A percentile compares a stretch with the other conserved stretches of the same genome.
These are phyloP conservation scores for Rhizodiscina lignyota DNA, from an alignment of 495 filamentous ascomycete species.

Conservation along the genomic window DNA sequence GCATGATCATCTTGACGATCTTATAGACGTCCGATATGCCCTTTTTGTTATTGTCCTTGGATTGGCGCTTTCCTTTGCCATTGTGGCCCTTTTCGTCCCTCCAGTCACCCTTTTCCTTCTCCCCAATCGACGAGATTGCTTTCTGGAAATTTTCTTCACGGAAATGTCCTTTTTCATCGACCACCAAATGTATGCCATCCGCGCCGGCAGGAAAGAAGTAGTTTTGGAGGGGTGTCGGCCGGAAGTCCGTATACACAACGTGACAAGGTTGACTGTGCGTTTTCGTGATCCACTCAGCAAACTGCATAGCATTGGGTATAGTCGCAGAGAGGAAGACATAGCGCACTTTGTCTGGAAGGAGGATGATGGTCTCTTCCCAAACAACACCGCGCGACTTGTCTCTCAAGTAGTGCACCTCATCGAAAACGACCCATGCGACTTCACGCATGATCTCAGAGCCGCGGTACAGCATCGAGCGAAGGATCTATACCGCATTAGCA, in stretches of 20 bases:
- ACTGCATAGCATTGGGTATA: constrained; percentile 99
- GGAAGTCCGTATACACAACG: constrained; percentile 96
- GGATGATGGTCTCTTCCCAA: constrained; percentile 97
- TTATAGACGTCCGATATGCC: constrained; percentile 82
- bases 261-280: constrained; percentile 94
- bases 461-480: constrained; percentile 94
- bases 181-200: constrained; percentile 84
- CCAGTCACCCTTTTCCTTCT: constrained; percentile 59
- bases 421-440: constrained; percentile 93
- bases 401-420: constrained; percentile 97
- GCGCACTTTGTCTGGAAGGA: constrained; percentile 91
- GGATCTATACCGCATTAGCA: too few relatives aligned
- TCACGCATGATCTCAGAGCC: constrained; percentile 99
- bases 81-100: constrained; percentile 63
- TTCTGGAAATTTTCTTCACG: constrained; percentile 93
- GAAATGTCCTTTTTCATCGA: constrained; percentile 91
- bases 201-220: constrained; percentile 94
- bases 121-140: constrained; percentile 79
- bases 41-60: constrained; percentile 78
- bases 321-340: constrained; percentile 97
- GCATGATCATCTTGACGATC: constrained; percentile 96
- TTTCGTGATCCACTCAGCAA: constrained; percentile 96
- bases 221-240: constrained; percentile 88
- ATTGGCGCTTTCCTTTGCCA: constrained; percentile 65
- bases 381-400: constrained; percentile 89